Conservation (phyloP, 2,329 filamentous ascomycete genomes). For the Fusarium sp. region DNA sequence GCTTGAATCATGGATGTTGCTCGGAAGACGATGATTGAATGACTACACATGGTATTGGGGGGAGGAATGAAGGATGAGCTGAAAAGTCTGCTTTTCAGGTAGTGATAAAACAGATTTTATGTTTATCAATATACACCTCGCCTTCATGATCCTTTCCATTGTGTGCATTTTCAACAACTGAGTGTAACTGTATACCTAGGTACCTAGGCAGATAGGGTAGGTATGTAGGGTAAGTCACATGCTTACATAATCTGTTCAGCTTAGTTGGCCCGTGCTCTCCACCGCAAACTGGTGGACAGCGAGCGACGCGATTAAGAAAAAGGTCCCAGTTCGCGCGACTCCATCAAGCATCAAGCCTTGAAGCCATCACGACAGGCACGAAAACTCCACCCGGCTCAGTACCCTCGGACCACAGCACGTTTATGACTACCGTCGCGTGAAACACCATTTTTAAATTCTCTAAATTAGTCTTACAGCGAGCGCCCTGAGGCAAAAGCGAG, state of each 20-base stretch:
- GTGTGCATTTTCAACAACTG: neutral
- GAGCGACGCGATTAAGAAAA: slow-evolving; percentile 49
- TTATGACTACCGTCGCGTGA: slow-evolving; percentile 9
- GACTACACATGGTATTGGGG: no score
- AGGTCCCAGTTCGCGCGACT: slow-evolving; percentile 43
- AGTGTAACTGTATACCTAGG: no score
- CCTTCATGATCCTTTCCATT: neutral
- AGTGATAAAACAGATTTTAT: neutral
- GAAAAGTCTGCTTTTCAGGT: neutral
- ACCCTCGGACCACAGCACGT: neutral
- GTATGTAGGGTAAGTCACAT: slow-evolving; percentile 23
- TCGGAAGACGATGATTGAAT: neutral
- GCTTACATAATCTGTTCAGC: slow-evolving; percentile 34
- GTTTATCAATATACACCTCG: neutral
- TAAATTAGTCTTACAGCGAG: neutral
- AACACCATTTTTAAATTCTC: neutral
- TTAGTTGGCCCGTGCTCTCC: slow-evolving; percentile 16
- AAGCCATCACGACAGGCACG: slow-evolving; percentile 37
- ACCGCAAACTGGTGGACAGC: slow-evolving; percentile 33
- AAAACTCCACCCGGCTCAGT: slow-evolving; percentile 22
- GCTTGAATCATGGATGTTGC: neutral
- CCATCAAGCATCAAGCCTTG: slow-evolving; percentile 41
- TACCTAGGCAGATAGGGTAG: no score
- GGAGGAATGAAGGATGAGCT: neutral
- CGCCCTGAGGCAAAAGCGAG: slow-evolving; percentile 16